Percentiles rank a stretch among this genome's conserved stretches.
Conservation (phyloP, 768 basidiomycete species). For the Kwoniella sp. region DNA sequence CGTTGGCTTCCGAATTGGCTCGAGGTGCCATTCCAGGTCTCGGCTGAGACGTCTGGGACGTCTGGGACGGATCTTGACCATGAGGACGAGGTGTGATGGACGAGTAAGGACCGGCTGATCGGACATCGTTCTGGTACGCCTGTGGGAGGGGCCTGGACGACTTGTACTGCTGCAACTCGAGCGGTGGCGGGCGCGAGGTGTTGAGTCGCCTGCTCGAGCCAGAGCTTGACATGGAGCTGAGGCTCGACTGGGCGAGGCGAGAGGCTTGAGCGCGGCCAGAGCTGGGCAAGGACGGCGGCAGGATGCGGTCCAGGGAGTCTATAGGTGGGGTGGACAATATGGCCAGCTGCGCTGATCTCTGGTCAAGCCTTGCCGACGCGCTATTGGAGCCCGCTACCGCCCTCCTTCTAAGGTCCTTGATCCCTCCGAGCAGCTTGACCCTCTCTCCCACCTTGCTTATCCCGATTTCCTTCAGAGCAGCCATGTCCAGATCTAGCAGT, state of each 20-base stretch:
- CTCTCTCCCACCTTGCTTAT: constrained; percentile 85
- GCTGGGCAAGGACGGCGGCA: constrained; percentile 11
- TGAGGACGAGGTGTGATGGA: constrained; percentile 16
- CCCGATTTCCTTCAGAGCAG: constrained; percentile 82
- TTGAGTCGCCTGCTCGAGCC: constrained; percentile 53
- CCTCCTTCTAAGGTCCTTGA: constrained; percentile 69
- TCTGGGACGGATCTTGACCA: background rate
- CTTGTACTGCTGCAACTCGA: constrained; percentile 61
- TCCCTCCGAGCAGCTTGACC: constrained; percentile 76
- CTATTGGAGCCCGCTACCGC: constrained; percentile 47
- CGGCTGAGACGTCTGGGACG: too few species aligned
- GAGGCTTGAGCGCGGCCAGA: background rate
- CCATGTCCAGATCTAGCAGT: constrained; percentile 83
- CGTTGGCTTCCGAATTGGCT: constrained; percentile 22
- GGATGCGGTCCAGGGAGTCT: constrained; percentile 20
- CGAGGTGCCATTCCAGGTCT: constrained; percentile 6
- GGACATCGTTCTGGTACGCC: constrained; percentile 57
- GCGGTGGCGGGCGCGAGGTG: constrained; percentile 66
- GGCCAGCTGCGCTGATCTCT: constrained; percentile 38
- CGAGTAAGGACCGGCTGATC: constrained; percentile 9
- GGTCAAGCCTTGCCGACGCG: background rate
- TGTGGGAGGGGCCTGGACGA: constrained; percentile 65
- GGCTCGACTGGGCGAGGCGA: constrained; percentile 6
- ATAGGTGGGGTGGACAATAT: constrained; percentile 28
- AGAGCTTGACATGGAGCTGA: background rate